Evolutionary conservation across 768 basidiomycete genomes (phyloP), one percentile per base, ranked within the genome.

Genomic region (Hysterangium stoloniferum): DNA sequence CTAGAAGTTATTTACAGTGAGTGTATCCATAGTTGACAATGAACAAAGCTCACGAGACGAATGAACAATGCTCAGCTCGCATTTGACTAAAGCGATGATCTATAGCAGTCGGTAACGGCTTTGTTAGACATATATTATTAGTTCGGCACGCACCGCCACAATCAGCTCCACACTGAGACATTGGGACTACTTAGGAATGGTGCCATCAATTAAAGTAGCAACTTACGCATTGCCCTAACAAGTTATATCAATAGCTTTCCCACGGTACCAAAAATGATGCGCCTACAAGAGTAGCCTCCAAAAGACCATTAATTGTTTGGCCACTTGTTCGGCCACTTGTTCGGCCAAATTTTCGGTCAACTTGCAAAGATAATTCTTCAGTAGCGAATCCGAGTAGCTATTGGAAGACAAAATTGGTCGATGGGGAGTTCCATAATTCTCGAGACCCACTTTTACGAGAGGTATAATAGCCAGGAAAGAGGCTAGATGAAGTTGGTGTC

Each of bases 381-480:
- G 90, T 93, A 1, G 87, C 87, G 60, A 90, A 91, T 1, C 82
- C 84, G 2, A 92, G 72, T 4, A 91, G 66, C 84, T 87, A 51
- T 1, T 11, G n/a, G 54, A 25, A 7, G 27, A 35, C 19, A 22
- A 17, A 29, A 13, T 45, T 28, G 22, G 40, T 45, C 19, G 31
- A n/a, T 35, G 25, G 27, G 11, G 15, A 24, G 31, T 20, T 19
- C 19, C 2, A 28, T 22, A 42, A 17, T 2, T 9, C 1, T 28
- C 9, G 17, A 15, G 22, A n/a, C 65, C 12, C 35, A 84, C 84
- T 68, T 89, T 87, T 34, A 89, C 89, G 4, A 92, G 71, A 5
- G 90, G 90, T 53, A 93, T 77, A 52, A 93, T 93, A 7, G 90
- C 79, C 37, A 88, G 65, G 61, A 92, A 89, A 1, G 81, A 79